Evolutionary conservation across 2,329 filamentous ascomycete genomes (phyloP).

Genomic region (Neofusicoccum sp.): DNA sequence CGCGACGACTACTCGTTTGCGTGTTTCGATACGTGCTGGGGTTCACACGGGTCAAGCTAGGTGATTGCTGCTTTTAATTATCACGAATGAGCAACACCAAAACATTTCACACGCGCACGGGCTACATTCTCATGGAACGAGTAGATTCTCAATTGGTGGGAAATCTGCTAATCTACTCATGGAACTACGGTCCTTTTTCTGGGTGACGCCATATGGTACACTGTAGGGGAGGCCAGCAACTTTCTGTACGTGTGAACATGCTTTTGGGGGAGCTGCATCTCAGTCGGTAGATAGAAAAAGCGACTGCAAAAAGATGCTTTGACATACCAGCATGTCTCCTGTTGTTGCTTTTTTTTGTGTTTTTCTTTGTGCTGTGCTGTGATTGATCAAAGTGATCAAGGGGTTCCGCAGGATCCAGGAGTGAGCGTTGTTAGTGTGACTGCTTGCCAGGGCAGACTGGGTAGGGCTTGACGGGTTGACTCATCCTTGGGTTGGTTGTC

Average conservation of each 20-base stretch:
- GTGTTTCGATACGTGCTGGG: background rate
- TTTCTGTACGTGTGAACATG: background rate
- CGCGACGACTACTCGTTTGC: conserved; percentile 8
- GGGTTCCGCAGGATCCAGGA: too few species aligned
- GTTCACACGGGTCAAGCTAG: conserved; percentile 60
- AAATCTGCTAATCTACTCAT: background rate
- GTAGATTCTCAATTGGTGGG: conserved; percentile 7
- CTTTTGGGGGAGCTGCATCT: background rate
- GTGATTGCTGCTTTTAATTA: conserved; percentile 56
- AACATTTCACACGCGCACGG: background rate
- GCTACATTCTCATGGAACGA: background rate
- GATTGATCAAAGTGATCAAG: background rate
- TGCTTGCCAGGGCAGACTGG: too few species aligned
- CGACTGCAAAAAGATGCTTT: conserved; percentile 12
- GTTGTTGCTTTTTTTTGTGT: background rate
- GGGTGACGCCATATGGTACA: background rate
- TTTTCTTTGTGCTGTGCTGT: background rate
- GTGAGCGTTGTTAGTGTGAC: too few species aligned
- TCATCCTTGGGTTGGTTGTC: too few species aligned
- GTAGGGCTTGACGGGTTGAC: too few species aligned
- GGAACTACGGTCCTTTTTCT: background rate
- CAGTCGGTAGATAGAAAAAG: conserved; percentile 2
- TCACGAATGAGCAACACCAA: background rate
- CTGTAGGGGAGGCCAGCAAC: background rate
- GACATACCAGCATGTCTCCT: conserved; percentile 13